Evolutionary conservation across 139 green algal genomes (phyloP), one percentile per base, ranked within the genome.

Genomic region (Picochlorum sp.): DNA sequence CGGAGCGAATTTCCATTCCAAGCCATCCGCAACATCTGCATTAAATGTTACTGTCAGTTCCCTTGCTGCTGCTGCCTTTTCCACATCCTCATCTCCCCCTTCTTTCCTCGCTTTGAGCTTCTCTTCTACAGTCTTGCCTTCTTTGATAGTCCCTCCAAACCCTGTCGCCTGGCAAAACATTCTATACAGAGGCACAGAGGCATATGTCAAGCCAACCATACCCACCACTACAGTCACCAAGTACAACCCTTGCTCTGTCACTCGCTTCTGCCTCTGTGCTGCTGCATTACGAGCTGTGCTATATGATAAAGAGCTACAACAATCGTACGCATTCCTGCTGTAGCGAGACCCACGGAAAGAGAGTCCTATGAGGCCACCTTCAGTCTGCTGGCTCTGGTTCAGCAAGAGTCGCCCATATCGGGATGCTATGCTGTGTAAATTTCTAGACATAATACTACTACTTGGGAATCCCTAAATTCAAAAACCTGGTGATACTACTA

Each of bases 181-280:
- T 21, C 66, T 78, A 71, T 98, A 98, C 18, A 98, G 69, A 0
- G 93, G 93, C 0, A 98, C 93, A 1, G 85, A 86, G 1, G 84
- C 88, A 57, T 98, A 98, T 0, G 93, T 92, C 5, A 89, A 45
- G 5, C 90, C 93, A 7, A 98, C 67, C 92, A 98, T 97, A 55
- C 73, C 85, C 6, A 97, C 77, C 0, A 84, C 79, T 0, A 95
- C 51, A 0, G 91, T 88, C 51, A 59, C 51, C 47, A 78, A 45
- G 60, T 78, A 78, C 6, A 75, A 21, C 2, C 57, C 71, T 63
- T 78, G 71, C 15, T 63, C 30, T 50, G 47, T 26, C 16, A 21
- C 11, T 26, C 47, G 47, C 11, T 54, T 54, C 47, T 54, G 16
- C 18, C 6, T 6, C 8, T 54, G 11, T 21, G 16, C 47, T 26